Conservation (phyloP, 495 filamentous ascomycete genomes). For the Aspergillus olivimuriae region DNA sequence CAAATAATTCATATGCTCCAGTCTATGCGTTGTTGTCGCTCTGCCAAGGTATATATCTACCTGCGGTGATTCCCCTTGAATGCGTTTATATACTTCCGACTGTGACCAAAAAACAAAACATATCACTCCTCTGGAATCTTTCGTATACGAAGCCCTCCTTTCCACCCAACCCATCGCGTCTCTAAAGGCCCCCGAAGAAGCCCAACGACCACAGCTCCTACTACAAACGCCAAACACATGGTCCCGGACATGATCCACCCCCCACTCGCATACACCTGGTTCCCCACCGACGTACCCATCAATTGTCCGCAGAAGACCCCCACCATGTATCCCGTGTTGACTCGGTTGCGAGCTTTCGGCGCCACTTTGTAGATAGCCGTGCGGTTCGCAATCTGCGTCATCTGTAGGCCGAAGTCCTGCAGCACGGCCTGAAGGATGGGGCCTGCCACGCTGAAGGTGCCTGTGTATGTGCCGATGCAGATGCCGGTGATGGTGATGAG, state of each 20-base stretch:
- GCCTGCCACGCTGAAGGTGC: slow-evolving; percentile 59
- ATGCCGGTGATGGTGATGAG: slow-evolving; percentile 54
- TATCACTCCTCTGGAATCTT: neutral
- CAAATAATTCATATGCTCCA: too few relatives aligned
- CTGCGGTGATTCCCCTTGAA: too few relatives aligned
- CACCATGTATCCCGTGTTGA: slow-evolving; percentile 84
- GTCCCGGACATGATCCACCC: slow-evolving; percentile 68
- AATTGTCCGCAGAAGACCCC: slow-evolving; percentile 68
- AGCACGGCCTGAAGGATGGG: slow-evolving; percentile 70
- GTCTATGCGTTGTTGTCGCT: too few relatives aligned
- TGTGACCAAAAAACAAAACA: too few relatives aligned
- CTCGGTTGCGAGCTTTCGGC: slow-evolving; percentile 63
- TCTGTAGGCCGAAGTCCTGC: slow-evolving; percentile 68
- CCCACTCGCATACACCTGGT: slow-evolving; percentile 57
- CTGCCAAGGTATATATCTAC: too few relatives aligned
- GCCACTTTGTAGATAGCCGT: slow-evolving; percentile 64
- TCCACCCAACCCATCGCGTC: slow-evolving; percentile 70
- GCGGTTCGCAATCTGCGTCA: slow-evolving; percentile 68
- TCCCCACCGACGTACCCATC: slow-evolving; percentile 67
- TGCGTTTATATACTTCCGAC: too few relatives aligned
- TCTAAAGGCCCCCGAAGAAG: slow-evolving; percentile 60
- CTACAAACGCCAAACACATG: slow-evolving; percentile 61
- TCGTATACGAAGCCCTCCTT: slow-evolving; percentile 41
- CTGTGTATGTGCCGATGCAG: slow-evolving; percentile 62
- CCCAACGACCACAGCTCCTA: slow-evolving; percentile 50